Evolutionary conservation across 352 stramenopile species (phyloP), one percentile per base, ranked within the genome.

Genomic region (Phytophthora boehmeriae): DNA sequence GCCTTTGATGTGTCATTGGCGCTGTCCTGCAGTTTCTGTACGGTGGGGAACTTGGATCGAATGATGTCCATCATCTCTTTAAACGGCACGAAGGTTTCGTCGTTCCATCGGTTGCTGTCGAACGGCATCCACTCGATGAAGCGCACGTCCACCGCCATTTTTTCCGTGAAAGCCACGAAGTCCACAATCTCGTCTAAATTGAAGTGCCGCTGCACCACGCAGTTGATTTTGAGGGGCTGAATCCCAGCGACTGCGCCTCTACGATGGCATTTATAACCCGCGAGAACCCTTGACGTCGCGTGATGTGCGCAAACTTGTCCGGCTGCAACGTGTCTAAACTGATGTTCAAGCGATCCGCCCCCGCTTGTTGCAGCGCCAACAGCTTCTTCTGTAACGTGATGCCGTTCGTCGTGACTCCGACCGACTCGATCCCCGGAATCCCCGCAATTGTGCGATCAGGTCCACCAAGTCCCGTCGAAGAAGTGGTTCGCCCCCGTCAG

Each of bases 71-170:
- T 75, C 93, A 98, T 98, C 61, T 98, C 93, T 17, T 81, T 71
- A 66, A 98, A 98, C 14, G 89, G 86, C 8, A 99, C 78, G 66
- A 99, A 98, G 38, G 84, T 93, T 43, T 83, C 69, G 47, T 93
- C 83, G 56, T 96, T 93, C 97, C 97, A 99, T 35, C 83, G 75
- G 75, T 99, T 99, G 68, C 95, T 95, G 68, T 98, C 92, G 60
- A 99, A 99, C 11, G 97, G 97, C 97, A 99, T 99, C 92, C 96
- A 99, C 84, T 99, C 97, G 65, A 99, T 99, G 67, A 99, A 99
- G 25, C 97, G 90, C 39, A 99, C 87, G 53, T 99, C 90, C 10
- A 99, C 76, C 23, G 75, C 72, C 36, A 86, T 76, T 6, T 92
- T 63, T 34, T 89, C 68, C 5, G 93, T 97, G 44, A 99, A 89